Evolutionary conservation across 2,329 filamentous ascomycete genomes (phyloP), one percentile per base, ranked within the genome.

Genomic region (Aspergillus carbonarius): DNA sequence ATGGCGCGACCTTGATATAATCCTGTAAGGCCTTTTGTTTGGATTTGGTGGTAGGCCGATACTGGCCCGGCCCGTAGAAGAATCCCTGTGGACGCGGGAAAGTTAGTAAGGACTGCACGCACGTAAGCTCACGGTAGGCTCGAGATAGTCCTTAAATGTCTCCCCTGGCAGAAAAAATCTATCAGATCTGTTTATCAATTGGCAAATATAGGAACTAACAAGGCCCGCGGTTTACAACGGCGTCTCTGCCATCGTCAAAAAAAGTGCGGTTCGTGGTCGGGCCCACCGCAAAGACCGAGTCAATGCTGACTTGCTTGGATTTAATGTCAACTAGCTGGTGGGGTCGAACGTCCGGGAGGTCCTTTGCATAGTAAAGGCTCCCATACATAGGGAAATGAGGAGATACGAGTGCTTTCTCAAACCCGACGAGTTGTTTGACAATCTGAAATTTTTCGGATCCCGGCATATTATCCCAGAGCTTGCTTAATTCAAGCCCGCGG

Each of bases 221-320:
- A 13, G 62, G 60, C 5, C 58, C 62, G 32, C 50, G 23, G 39
- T 60, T 35, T 18, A 62, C 20, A 3, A 64, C 8, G 0, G 32
- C 23, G 3, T 48, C 62, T 60, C 74, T 69, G 5, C 69, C 68
- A 50, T 71, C 58, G 55, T 77, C 71, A 30, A 68, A 58, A 56
- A 51, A 70, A 44, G 71, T 63, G 42, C 72, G 67, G 48, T 65
- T 70, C 35, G 66, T 69, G 5, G 70, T 68, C 5, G 71, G 77
- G 8, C 77, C 77, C 51, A 79, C 60, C 15, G 68, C 67, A 61
- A 76, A 78, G 7, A 27, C 17, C 3, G 15, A 3, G 12, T 55
- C 49, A 37, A 54, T 27, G 20, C 13, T 30, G 17, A 48, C 20
- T n/a, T 59, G 32, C 17, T 32, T 9, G 7, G 32, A 17, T 13